Conservation (phyloP, 2,329 filamentous ascomycete genomes). For the Blastomyces silverae region DNA sequence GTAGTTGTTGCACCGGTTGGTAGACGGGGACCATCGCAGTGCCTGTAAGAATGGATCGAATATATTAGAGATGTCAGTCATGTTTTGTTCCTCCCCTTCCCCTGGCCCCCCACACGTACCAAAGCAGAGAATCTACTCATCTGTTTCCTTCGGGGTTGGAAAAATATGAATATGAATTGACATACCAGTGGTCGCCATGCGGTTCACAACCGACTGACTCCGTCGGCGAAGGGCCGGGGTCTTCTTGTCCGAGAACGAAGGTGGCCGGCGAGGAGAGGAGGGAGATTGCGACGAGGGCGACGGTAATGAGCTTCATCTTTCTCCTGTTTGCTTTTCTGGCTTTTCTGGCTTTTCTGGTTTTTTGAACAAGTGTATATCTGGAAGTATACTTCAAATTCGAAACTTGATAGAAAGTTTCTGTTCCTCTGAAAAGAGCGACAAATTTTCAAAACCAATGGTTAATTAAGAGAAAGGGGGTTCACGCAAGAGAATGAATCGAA, state of each 20-base stretch:
- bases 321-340: background rate
- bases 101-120: background rate
- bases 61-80: background rate
- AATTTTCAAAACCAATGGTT: no score
- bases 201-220: constrained; percentile 21
- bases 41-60: constrained; percentile 20
- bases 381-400: no score
- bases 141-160: background rate
- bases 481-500: no score
- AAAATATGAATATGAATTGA: background rate
- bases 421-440: no score
- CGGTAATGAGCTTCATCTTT: constrained; percentile 19
- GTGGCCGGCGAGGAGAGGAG: constrained; percentile 17
- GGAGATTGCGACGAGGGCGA: constrained; percentile 9
- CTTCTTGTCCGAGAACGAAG: constrained; percentile 22
- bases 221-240: constrained; percentile 29
- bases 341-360: no score
- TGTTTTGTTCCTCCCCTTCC: no score
- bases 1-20: constrained; percentile 12
- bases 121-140: background rate
- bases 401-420: background rate
- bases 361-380: background rate
- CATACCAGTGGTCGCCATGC: constrained; percentile 20
- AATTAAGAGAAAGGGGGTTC: no score
- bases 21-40: constrained; percentile 26